A percentile compares a stretch with the other conserved stretches of the same genome.
Evolutionary conservation across 257 asterid genomes (phyloP).

Genomic region (Orobanche coerulescens): DNA sequence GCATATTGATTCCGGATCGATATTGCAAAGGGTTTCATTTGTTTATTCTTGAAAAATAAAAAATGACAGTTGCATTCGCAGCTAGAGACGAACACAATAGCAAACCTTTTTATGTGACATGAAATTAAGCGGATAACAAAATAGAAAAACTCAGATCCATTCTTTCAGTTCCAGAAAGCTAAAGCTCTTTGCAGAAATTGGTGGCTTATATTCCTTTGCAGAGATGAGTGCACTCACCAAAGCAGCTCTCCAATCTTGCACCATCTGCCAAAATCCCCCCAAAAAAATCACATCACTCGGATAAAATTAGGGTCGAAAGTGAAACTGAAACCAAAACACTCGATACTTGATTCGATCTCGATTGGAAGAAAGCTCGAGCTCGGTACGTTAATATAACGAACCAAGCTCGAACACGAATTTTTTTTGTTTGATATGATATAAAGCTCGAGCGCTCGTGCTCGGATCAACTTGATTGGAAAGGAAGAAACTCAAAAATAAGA

Average conservation of each 20-base stretch:
- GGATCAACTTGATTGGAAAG: too few species aligned
- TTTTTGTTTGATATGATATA: too few species aligned
- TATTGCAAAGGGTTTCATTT: too few species aligned
- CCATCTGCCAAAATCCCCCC: conserved; percentile 33
- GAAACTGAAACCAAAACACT: too few species aligned
- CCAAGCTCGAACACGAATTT: too few species aligned
- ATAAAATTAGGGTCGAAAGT: neutral
- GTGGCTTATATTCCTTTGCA: neutral
- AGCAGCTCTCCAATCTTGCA: conserved; percentile 25
- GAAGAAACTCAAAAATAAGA: too few species aligned
- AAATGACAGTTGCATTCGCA: neutral
- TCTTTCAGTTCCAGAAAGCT: neutral
- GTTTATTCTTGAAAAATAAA: too few species aligned
- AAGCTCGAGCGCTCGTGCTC: too few species aligned
- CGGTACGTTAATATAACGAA: too few species aligned
- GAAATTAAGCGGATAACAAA: neutral
- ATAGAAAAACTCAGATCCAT: neutral
- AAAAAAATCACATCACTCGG: neutral
- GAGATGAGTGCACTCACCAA: conserved; percentile 16
- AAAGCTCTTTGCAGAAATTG: neutral
- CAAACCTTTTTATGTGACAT: conserved; percentile 13
- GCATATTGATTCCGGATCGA: too few species aligned
- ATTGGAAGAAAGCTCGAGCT: too few species aligned
- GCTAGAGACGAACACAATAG: neutral
- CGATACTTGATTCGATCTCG: too few species aligned